A percentile compares a stretch with the other conserved stretches of the same genome.
These are phyloP conservation scores for Phoma herbarum DNA, from an alignment of 2,329 filamentous ascomycete species.

Conservation along the genomic window DNA sequence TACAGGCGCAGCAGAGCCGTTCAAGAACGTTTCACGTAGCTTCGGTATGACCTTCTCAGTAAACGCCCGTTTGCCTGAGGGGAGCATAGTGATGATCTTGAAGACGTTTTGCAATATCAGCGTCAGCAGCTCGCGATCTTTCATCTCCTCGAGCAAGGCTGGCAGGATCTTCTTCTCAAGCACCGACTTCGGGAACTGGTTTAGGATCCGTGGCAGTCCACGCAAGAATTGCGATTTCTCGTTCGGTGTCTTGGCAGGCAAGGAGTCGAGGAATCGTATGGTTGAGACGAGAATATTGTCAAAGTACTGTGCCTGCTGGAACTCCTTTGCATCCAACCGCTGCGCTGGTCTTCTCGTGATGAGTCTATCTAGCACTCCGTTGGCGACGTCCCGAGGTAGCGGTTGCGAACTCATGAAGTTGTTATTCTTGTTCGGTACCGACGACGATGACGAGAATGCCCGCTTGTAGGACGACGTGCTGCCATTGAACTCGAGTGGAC, in stretches of 20 bases:
- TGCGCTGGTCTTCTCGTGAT: constrained; percentile 89
- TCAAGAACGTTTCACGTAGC: constrained; percentile 82
- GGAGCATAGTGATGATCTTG: constrained; percentile 82
- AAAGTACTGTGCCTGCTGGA: constrained; percentile 95
- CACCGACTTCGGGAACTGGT: constrained; percentile 91
- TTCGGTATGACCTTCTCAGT: constrained; percentile 85
- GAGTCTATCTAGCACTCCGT: constrained; percentile 80
- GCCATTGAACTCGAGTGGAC: constrained; percentile 82
- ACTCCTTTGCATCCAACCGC: constrained; percentile 85
- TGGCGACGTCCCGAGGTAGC: constrained; percentile 79
- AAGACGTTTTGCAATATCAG: constrained; percentile 91
- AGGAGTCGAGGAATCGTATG: constrained; percentile 89
- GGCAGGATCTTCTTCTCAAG: constrained; percentile 94
- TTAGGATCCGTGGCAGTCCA: constrained; percentile 84
- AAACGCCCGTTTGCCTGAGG: constrained; percentile 77
- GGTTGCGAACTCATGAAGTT: constrained; percentile 83
- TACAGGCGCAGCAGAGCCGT: constrained; percentile 60
- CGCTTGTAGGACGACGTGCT: constrained; percentile 87
- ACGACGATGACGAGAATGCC: constrained; percentile 78
- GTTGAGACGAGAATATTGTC: constrained; percentile 97
- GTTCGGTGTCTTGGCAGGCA: constrained; percentile 88
- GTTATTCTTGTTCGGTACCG: constrained; percentile 80
- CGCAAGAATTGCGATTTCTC: constrained; percentile 94
- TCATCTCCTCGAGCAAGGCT: constrained; percentile 88
- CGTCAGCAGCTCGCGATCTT: constrained; percentile 86